Evolutionary conservation across 2,329 filamentous ascomycete species (phyloP).

Genomic region (Aspergillus tubingensis): DNA sequence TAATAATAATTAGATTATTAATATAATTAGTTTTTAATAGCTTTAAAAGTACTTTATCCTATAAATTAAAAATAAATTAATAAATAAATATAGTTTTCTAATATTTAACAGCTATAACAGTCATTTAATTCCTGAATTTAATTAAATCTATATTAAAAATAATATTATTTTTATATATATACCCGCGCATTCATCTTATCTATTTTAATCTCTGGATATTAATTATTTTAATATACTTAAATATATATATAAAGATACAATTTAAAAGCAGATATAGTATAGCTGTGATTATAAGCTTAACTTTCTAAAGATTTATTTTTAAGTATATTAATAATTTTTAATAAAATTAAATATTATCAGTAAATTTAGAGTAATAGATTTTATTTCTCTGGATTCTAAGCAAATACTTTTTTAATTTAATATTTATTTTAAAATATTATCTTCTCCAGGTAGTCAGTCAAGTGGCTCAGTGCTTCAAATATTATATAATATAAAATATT

Average conservation of each 20-base stretch:
- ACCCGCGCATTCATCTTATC: background rate
- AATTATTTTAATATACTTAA: background rate
- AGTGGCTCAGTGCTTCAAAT: too few species aligned
- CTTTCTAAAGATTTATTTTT: too few species aligned
- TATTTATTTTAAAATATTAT: too few species aligned
- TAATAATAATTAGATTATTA: background rate
- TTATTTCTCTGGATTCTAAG: too few species aligned
- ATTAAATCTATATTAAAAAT: background rate
- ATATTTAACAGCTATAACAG: background rate
- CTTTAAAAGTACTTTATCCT: background rate
- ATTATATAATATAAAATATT: too few species aligned
- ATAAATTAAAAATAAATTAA: background rate
- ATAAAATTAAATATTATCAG: too few species aligned
- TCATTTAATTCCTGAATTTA: background rate
- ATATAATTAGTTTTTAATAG: background rate
- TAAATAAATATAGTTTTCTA: background rate
- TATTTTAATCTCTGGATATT: background rate
- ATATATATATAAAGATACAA: background rate
- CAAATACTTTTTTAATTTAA: too few species aligned
- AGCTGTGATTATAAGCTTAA: too few species aligned
- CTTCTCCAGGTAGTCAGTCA: too few species aligned
- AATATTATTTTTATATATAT: slow-evolving; percentile 2
- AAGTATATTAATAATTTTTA: too few species aligned
- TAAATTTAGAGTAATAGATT: too few species aligned
- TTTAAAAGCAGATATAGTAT: background rate